Evolutionary conservation across 768 basidiomycete species (phyloP).

Genomic region (Russula compacta): DNA sequence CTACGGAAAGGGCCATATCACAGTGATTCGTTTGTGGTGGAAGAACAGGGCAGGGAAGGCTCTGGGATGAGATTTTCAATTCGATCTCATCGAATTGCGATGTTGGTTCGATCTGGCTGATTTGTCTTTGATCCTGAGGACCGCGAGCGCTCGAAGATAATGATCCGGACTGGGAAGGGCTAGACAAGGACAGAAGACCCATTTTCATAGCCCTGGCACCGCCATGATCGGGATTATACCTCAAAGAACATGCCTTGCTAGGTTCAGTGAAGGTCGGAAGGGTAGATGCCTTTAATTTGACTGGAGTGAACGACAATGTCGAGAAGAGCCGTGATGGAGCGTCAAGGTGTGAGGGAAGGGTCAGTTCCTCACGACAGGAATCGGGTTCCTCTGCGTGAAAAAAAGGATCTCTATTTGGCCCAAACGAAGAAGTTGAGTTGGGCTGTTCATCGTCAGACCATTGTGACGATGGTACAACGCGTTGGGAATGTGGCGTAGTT

Average conservation of each 20-base stretch:
- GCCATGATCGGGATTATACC: not conserved
- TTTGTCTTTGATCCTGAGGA: not conserved
- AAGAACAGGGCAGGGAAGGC: not conserved
- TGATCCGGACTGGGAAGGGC: not conserved
- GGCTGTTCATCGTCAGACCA: slow-evolving; percentile 8
- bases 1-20: not conserved
- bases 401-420: not conserved
- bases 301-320: not conserved
- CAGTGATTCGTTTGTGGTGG: not conserved
- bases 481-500: slow-evolving; percentile 12
- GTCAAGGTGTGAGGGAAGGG: not conserved
- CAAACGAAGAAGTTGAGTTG: not conserved
- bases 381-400: not conserved
- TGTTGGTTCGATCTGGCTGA: slow-evolving; percentile 9
- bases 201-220: not conserved
- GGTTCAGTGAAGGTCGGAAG: not conserved
- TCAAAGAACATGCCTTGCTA: not conserved
- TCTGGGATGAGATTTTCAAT: not conserved
- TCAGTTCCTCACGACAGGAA: not conserved
- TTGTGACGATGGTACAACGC: slow-evolving; percentile 15
- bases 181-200: not conserved
- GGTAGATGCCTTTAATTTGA: not conserved
- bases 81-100: slow-evolving; percentile 15
- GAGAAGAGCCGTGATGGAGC: not conserved
- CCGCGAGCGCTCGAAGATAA: not conserved